Evolutionary conservation across 1,284 basidiomycete species (phyloP).

Genomic region (Tylopilus sp.): DNA sequence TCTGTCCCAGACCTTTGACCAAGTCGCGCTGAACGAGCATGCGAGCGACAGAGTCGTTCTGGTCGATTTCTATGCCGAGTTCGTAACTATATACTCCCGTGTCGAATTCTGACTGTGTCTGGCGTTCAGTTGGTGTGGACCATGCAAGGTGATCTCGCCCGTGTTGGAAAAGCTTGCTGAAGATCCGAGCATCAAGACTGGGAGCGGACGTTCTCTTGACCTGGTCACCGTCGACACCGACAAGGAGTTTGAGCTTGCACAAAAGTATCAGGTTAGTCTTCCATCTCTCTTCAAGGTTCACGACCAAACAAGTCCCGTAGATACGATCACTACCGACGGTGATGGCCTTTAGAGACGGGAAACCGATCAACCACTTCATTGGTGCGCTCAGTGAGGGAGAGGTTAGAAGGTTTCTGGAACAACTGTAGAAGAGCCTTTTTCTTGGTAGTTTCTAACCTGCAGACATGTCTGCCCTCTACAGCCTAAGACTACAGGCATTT

Average conservation of each 20-base stretch:
- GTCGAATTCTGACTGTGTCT: slow-evolving; percentile 4
- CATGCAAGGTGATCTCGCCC: slow-evolving; percentile 66
- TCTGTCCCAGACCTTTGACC: slow-evolving; percentile 45
- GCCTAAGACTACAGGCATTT: too few species aligned
- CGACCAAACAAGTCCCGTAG: slow-evolving; percentile 34
- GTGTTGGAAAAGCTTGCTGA: slow-evolving; percentile 51
- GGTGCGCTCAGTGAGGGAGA: slow-evolving; percentile 52
- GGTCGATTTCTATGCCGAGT: slow-evolving; percentile 77
- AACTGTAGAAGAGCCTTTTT: slow-evolving; percentile 28
- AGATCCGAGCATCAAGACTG: slow-evolving; percentile 43
- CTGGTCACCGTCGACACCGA: slow-evolving; percentile 67
- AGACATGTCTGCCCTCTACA: slow-evolving; percentile 3
- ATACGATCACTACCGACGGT: slow-evolving; percentile 66
- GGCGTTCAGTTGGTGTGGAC: slow-evolving; percentile 62
- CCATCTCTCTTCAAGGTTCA: background rate
- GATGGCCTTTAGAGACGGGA: slow-evolving; percentile 61
- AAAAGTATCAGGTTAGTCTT: slow-evolving; percentile 44
- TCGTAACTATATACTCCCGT: slow-evolving; percentile 26
- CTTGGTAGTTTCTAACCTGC: background rate
- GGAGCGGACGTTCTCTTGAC: slow-evolving; percentile 55
- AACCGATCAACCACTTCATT: slow-evolving; percentile 51
- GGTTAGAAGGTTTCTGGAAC: slow-evolving; percentile 48
- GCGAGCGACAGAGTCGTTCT: slow-evolving; percentile 53
- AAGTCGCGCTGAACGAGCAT: slow-evolving; percentile 35
- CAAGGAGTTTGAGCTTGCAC: slow-evolving; percentile 45